phyloP scores from a whole-genome alignment of 139 green algal genomes.

The Micractinium sp. region DNA sequence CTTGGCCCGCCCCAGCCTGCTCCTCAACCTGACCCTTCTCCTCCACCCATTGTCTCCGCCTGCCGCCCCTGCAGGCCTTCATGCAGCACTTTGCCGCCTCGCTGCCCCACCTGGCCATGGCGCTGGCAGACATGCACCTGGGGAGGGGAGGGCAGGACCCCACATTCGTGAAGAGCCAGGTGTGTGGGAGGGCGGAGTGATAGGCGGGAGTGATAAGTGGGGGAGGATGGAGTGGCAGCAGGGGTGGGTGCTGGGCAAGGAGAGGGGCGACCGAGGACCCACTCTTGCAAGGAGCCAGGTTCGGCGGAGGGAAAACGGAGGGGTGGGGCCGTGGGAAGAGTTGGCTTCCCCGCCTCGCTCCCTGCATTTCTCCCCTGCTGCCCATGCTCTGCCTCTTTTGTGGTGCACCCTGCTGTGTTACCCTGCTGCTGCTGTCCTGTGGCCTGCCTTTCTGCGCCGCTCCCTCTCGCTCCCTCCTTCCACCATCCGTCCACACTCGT shows the following conservation, averaged over 20 bases:
- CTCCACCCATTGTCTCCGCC: background rate
- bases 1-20: background rate
- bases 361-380: too few relatives aligned
- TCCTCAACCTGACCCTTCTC: too few relatives aligned
- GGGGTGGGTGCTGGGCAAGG: background rate
- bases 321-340: too few relatives aligned
- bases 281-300: too few relatives aligned
- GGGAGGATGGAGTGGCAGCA: background rate
- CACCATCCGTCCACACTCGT: too few relatives aligned
- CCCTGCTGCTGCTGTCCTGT: background rate
- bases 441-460: background rate
- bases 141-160: background rate
- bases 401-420: too few relatives aligned
- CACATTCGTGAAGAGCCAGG: conserved; percentile 7
- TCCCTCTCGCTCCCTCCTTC: too few relatives aligned
- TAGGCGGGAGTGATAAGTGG: background rate
- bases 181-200: background rate
- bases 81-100: conserved; percentile 33
- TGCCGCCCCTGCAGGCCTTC: conserved; percentile 5
- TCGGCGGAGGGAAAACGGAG: too few relatives aligned
- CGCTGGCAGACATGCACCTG: conserved; percentile 30
- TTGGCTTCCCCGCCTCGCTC: too few relatives aligned
- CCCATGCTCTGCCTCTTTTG: too few relatives aligned
- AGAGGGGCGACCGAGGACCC: too few relatives aligned
- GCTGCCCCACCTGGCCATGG: conserved; percentile 38